Evolutionary conservation across 202 grass and related monocot genomes (phyloP), one percentile per base, ranked within the genome.

Genomic region (Eragrostis tef): DNA sequence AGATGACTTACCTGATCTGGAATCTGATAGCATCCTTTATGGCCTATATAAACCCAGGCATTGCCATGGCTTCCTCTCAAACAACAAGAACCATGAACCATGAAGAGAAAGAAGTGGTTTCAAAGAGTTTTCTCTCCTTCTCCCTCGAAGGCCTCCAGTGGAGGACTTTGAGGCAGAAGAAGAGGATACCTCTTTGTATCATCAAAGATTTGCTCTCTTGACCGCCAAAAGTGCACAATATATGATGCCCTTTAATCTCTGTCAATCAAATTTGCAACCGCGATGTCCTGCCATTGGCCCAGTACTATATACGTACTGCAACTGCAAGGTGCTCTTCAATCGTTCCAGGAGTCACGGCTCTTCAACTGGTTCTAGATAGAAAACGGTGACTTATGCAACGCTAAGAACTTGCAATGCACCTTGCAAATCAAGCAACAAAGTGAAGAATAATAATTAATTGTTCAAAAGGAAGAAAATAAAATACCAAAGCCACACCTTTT

Each of bases 121-220:
- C 50, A 69, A 83, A 52, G 79, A 45, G 44, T 59, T 53, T 81
- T 24, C 71, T 77, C 70, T 77, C 24, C 71, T 80, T 86, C 88
- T 90, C 85, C 85, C 85, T 90, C 89, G 81, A 87, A 90, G 84
- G 71, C 31, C 81, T 91, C 85, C 81, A 53, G 6, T 1, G 79
- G 71, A 87, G 85, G 42, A 78, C 71, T 85, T 85, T 87, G 85
- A 54, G 48, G 17, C 13, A 73, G 81, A 81, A 6, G 65, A 56
- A 81, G 67, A 74, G 85, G 58, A 73, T 51, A 47, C 17, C 26
- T 68, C 71, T 74, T 74, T n/a, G 19, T 63, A 36, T 75, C 34
- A 20, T 14, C 12, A 42, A 53, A 25, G 4, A 57, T 60, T 70
- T 75, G 0, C 3, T 12, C 19, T 14, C 57, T 9, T 34, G 42